These are phyloP conservation scores for Saxispiralis lemnorum DNA, from an alignment of 495 filamentous ascomycete genomes.

Conservation along the genomic window DNA sequence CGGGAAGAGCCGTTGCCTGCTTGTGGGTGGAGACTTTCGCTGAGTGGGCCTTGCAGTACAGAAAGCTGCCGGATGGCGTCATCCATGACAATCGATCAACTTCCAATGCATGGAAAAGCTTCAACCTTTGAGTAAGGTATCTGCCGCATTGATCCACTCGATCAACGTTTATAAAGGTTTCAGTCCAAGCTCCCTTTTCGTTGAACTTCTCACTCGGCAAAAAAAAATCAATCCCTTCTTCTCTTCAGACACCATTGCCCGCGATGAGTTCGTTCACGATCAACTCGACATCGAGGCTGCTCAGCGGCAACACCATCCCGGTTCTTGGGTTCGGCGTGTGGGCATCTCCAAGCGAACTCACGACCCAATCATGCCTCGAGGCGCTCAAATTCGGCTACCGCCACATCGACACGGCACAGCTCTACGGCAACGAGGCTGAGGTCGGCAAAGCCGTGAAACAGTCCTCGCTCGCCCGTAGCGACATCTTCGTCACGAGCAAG, in stretches of 20 bases:
- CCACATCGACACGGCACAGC: slow-evolving; percentile 58
- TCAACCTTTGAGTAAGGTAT: too few species aligned
- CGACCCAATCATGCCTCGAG: slow-evolving; percentile 36
- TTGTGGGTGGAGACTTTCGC: not conserved
- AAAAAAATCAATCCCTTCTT: too few species aligned
- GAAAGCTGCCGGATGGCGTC: slow-evolving; percentile 3
- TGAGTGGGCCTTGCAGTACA: not conserved
- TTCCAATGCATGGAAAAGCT: too few species aligned
- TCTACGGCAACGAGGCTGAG: slow-evolving; percentile 49
- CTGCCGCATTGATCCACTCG: too few species aligned
- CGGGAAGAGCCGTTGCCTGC: too few species aligned
- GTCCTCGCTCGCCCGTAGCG: slow-evolving; percentile 34
- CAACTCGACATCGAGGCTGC: slow-evolving; percentile 36
- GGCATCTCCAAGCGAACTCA: slow-evolving; percentile 33
- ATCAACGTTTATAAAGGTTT: too few species aligned
- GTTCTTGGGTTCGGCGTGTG: slow-evolving; percentile 63
- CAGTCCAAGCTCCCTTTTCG: too few species aligned
- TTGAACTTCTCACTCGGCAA: not conserved
- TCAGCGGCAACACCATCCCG: slow-evolving; percentile 37
- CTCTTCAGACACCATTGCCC: not conserved
- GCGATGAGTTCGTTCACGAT: slow-evolving; percentile 23
- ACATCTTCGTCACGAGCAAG: slow-evolving; percentile 54
- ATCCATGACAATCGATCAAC: not conserved
- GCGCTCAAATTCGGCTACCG: slow-evolving; percentile 51
- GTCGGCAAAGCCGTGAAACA: slow-evolving; percentile 45